phyloP scores from a whole-genome alignment of 306 rosid genomes.

The Cucurbita argyrosperma region DNA sequence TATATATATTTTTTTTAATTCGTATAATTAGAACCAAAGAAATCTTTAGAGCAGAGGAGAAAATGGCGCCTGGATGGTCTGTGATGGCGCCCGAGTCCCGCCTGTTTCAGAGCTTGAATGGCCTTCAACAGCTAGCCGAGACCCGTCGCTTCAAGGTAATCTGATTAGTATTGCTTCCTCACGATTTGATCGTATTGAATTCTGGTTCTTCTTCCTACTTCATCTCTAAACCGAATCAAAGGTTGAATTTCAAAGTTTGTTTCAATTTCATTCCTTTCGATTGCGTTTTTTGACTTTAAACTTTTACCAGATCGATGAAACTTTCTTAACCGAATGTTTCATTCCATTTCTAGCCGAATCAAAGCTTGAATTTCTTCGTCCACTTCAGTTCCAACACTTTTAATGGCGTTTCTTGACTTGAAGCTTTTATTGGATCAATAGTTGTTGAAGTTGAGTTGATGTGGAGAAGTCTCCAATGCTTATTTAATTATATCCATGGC shows the following conservation, averaged over 20 bases:
- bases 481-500: background rate
- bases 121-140: conserved; percentile 60
- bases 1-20: too few species aligned
- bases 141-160: conserved; percentile 53
- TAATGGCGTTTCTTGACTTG: background rate
- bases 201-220: background rate
- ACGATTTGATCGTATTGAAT: background rate
- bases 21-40: too few species aligned
- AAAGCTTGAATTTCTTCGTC: background rate
- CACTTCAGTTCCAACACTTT: background rate
- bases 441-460: background rate
- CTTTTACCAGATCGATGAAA: background rate
- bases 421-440: background rate
- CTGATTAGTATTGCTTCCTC: background rate
- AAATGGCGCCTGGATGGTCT: conserved; percentile 40
- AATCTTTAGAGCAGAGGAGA: background rate
- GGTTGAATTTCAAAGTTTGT: background rate
- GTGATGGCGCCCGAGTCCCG: conserved; percentile 20
- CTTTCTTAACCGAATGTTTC: background rate
- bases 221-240: background rate
- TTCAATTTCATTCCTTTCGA: background rate
- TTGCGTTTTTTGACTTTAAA: background rate
- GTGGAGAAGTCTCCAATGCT: background rate
- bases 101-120: conserved; percentile 39
- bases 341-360: background rate